phyloP scores from a whole-genome alignment of 371 early-diverging fungal species.

The Apophysomyces trapeziformis region DNA sequence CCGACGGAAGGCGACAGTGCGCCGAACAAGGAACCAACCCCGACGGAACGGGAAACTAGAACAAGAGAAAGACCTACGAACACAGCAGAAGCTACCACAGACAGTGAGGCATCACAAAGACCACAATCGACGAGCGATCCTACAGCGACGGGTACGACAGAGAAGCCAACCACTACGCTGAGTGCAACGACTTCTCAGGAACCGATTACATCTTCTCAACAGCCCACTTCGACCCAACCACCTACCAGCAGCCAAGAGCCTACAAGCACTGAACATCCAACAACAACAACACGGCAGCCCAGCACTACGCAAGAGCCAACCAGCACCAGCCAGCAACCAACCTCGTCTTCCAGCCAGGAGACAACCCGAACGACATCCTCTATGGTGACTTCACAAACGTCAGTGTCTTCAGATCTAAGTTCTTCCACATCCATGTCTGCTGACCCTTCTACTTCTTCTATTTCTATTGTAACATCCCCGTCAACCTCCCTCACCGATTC shows the following conservation, averaged over 20 bases:
- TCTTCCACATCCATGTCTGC: slow-evolving; percentile 12
- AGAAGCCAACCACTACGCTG: neutral
- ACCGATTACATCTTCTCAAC: neutral
- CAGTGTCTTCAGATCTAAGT: slow-evolving; percentile 5
- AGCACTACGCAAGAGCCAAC: slow-evolving; percentile 9
- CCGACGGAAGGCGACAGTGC: slow-evolving; percentile 10
- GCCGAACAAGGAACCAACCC: slow-evolving; percentile 14
- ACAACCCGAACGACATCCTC: neutral
- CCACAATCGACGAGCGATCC: neutral
- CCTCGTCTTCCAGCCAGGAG: neutral
- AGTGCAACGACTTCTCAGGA: neutral
- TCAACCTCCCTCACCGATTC: neutral
- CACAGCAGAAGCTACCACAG: neutral
- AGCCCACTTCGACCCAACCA: too few relatives aligned
- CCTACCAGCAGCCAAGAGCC: neutral
- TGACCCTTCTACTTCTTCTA: slow-evolving; percentile 22
- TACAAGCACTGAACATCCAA: slow-evolving; percentile 5
- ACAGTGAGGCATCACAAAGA: neutral
- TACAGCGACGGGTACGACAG: neutral
- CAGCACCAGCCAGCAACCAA: neutral
- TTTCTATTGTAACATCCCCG: neutral
- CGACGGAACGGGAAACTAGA: slow-evolving; percentile 7
- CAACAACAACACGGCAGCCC: slow-evolving; percentile 7
- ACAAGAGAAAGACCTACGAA: slow-evolving; percentile 4
- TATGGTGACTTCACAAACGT: slow-evolving; percentile 1